Evolutionary conservation across 331 rosid species (phyloP), one percentile per base, ranked within the genome.

Genomic region (Dryas integrifolia): DNA sequence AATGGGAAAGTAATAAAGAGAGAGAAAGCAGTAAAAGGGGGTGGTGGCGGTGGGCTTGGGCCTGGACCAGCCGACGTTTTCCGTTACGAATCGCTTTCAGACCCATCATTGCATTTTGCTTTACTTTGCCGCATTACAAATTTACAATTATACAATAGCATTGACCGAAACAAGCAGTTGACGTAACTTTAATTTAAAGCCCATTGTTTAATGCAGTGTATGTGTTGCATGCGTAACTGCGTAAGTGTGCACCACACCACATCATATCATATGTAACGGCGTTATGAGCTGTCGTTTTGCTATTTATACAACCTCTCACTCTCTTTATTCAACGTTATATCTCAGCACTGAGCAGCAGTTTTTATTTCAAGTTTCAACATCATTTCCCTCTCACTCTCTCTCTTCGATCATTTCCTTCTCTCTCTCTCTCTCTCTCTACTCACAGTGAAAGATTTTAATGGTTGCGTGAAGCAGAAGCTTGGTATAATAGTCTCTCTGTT

Each of bases 401-500:
- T 21, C 24, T 21, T 21, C 24, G 24, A 52, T 5, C 77, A 26
- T 56, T 73, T 66, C 58, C 66, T 21, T 21, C 24, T 21, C 24
- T 21, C 24, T 21, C 24, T 68, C 68, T 61, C 45, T 72, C 35
- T 38, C 10, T 3, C 10, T 0, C 3, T 5, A 0, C 13, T 39
- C 49, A 57, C 24, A 45, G 45, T n/a, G 30, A 63, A 21, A 58
- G 58, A 59, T 77, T 73, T 72, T 74, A 21, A 69, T 79, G 84
- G 82, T 95, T 79, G 96, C 93, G 92, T 95, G 86, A 89, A 89
- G 81, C 84, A 55, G 84, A 89, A 95, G 96, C 66, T 76, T 85
- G 90, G 93, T 61, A 89, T 89, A 87, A 69, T 73, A 78, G 86
- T 72, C 55, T 65, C 41, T 30, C 9, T 5, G 43, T 35, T 48